Evolutionary conservation across 1,284 basidiomycete species (phyloP), one percentile per base, ranked within the genome.

Genomic region (Ustilago shanxiensis): DNA sequence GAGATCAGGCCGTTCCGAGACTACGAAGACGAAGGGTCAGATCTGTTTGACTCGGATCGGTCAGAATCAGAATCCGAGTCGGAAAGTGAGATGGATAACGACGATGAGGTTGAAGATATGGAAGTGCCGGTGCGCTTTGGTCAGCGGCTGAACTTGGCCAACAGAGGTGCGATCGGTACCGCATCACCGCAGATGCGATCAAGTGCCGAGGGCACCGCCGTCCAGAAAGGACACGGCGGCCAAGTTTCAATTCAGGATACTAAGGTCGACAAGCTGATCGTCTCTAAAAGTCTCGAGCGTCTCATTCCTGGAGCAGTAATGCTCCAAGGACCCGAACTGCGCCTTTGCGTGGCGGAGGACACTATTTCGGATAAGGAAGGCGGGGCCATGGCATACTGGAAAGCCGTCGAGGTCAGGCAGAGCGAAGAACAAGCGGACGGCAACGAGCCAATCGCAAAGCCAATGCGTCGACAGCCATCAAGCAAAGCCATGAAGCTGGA

Each of bases 21-120:
- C 29, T 76, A 76, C 45, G 73, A 76, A 16, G 73, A 76, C 39
- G 73, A 76, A 16, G 73, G 62, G 1, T 65, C 73, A 24, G 68
- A 71, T 35, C 55, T 71, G 24, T 72, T 71, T 28, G 68, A 72
- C n/a, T 73, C 71, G 45, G 66, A 69, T 18, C 1, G 41, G 24
- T 64, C 64, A 2, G 67, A 61, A 3, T 60, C 64, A 0, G 64
- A 61, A 10, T 54, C 60, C 0, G 63, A 75, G 13, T 60, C 60
- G 28, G 76, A 71, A 24, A 59, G 62, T 28, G 67, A 63, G 31
- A 54, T 56, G 58, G 66, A 63, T 53, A 29, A 45, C 35, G 58
- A 53, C 18, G 49, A 31, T 18, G 54, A 45, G 1, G 72, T 64
- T 3, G 61, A 68, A 20, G 62, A 59, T 11, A 55, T 41, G 1